phyloP scores from a whole-genome alignment of 495 filamentous ascomycete genomes.

The Astrothelium macrocarpum region DNA sequence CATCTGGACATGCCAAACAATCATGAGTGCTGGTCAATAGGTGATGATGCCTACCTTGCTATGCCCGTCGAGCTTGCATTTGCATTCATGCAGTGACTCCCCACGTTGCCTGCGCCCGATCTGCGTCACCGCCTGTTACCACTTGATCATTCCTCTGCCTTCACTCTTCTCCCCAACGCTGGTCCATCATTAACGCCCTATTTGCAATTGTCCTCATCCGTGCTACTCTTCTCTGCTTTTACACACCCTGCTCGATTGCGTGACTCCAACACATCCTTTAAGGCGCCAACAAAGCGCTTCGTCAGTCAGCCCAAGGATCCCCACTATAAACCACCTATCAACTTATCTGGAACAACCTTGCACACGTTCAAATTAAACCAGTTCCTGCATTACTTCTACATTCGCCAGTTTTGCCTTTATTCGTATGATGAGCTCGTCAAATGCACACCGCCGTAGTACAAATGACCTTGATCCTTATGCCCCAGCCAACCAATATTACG shows the following conservation, averaged over 20 bases:
- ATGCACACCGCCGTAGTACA: not conserved
- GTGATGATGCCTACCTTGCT: not conserved
- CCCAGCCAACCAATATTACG: conserved; percentile 40
- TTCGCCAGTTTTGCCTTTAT: not conserved
- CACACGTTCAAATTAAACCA: not conserved
- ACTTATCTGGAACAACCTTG: not conserved
- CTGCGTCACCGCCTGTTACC: not conserved
- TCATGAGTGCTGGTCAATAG: not conserved
- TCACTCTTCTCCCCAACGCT: not conserved
- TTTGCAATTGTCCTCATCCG: not conserved
- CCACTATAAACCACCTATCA: conserved; percentile 6
- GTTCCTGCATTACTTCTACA: not conserved
- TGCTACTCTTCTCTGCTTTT: not conserved
- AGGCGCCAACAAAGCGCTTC: not conserved
- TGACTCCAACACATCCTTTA: conserved; percentile 2
- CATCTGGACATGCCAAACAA: not conserved
- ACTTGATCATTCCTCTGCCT: not conserved
- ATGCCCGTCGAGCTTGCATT: not conserved
- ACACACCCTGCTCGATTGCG: not conserved
- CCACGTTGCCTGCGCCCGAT: not conserved
- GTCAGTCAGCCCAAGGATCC: not conserved
- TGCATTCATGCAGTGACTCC: not conserved
- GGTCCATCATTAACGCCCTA: not conserved
- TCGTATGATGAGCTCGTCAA: conserved; percentile 8
- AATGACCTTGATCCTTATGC: conserved; percentile 36